Base-by-base conservation (phyloP, 2,329 filamentous ascomycete genomes). In the Fusarium sp. region DNA sequence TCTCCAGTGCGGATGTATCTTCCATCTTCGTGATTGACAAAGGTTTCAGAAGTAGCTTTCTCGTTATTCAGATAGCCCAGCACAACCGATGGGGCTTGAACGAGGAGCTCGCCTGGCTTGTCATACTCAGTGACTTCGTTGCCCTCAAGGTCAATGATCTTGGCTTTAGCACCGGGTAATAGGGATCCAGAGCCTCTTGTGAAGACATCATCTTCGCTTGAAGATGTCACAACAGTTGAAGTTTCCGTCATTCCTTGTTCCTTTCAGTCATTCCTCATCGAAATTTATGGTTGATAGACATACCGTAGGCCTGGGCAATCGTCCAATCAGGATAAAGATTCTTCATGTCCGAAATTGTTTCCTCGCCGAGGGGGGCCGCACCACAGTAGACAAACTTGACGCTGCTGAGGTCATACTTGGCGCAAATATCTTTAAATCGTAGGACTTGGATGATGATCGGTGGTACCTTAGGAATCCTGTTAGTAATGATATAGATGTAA, bases 31-130 rank as follows among this genome's bases (percentile, higher is more conserved):
- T 90, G 85, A 66, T 82, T 83, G 0, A 90, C 77, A 77, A 94
- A 98, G 0, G 94, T 96, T 78, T 97, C 94, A 52, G 88, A 86
- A 11, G 91, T 97, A 7, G 95, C 94, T 76, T 93, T 91, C 44
- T 93, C 90, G 77, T 97, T 97, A 81, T 97, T 92, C 56, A 97
- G 82, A 76, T 98, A 98, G 1, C 95, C 95, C 2, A 97, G 81
- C 0, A 93, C 90, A 5, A 97, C 89, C 2, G 91, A 91, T 0
- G 94, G 94, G 0, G 89, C 90, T 79, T 94, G 92, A n/a, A 97
- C 88, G 19, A 93, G 86, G 4, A 98, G 86, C 80, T 98, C 95
- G 35, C 95, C 95, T 0, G 92, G 92, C 51, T 90, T 88, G 66
- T 95, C 83, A 72, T 93, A 90, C 10, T 84, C 86, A 0, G 88